Base-by-base conservation (phyloP, 2,329 filamentous ascomycete genomes). In the Phialocephala subalpina region DNA sequence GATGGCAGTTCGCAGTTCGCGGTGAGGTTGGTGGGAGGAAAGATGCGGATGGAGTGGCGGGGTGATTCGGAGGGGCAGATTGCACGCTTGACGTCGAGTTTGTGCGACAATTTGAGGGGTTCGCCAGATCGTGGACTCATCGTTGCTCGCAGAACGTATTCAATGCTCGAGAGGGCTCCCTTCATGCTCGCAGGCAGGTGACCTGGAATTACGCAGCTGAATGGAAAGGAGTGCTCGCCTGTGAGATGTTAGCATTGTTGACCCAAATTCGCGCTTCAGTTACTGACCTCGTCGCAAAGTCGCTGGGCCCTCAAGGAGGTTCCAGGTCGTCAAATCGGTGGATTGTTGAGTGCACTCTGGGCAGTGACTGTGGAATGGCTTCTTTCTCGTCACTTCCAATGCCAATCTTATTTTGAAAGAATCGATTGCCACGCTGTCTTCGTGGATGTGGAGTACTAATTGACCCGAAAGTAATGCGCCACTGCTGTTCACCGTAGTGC, bases 1-100 rank as follows among this genome's bases (percentile, higher is more conserved):
- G 92, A 88, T 56, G 91, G 91, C 69, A 97, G 90, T 74, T 93
- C 90, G 69, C 96, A 91, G 75, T 90, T 90, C 65, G 93, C 92
- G 71, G 93, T 94, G 74, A 99, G 90, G 80, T 97, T 96, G 72
- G 96, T 99, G 0, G 96, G 95, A 57, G 95, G 96, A 80, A 99
- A 99, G 75, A 98, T 92, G 75, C 95, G 93, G 69, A 97, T 90
- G 18, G 92, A 97, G 80, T 94, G 90, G 80, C 97, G 95, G 67
- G 97, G 93, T 61, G 87, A 84, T 58, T 93, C 92, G 2, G 92
- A 88, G 61, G 91, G 80, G 8, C 81, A 85, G 29, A 98, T 87
- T 38, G 94, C 92, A 68, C 95, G 92, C 81, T 90, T 90, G 72
- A 98, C 86, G 63, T 89, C 84, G 53, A 98, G 82, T 11, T 86